phyloP scores from a whole-genome alignment of 192 early-diverging fungal species.

The Coemansia sp. region DNA sequence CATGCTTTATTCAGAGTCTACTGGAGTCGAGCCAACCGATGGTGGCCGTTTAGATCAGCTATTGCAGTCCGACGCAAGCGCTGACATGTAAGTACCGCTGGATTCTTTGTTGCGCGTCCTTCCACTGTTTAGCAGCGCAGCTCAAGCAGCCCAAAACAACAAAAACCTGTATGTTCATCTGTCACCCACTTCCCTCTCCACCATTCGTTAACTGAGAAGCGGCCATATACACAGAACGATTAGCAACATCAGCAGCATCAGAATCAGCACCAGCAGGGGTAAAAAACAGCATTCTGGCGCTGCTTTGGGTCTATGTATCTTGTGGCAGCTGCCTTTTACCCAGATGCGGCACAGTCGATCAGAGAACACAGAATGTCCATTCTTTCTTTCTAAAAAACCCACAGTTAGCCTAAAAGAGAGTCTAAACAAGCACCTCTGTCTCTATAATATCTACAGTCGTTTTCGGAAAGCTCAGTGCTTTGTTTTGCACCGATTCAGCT shows the following conservation, averaged over 20 bases:
- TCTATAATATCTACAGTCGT: not conserved
- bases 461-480: not conserved
- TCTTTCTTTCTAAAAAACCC: not conserved
- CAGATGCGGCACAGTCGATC: not conserved
- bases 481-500: not conserved
- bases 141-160: not conserved
- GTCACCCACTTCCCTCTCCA: no score
- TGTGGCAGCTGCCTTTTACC: no score
- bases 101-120: not conserved
- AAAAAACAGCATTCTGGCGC: no score
- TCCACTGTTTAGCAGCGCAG: not conserved
- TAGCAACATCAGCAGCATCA: no score
- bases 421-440: not conserved
- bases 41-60: not conserved
- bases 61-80: not conserved
- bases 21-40: not conserved
- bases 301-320: no score
- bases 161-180: not conserved
- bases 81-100: not conserved
- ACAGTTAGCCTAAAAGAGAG: not conserved
- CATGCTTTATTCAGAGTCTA: slow-evolving; percentile 5
- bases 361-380: not conserved
- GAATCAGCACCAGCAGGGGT: no score
- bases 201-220: no score
- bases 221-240: no score